phyloP scores from a whole-genome alignment of 164 flowering plant genomes.

The Berberis vulgaris region DNA sequence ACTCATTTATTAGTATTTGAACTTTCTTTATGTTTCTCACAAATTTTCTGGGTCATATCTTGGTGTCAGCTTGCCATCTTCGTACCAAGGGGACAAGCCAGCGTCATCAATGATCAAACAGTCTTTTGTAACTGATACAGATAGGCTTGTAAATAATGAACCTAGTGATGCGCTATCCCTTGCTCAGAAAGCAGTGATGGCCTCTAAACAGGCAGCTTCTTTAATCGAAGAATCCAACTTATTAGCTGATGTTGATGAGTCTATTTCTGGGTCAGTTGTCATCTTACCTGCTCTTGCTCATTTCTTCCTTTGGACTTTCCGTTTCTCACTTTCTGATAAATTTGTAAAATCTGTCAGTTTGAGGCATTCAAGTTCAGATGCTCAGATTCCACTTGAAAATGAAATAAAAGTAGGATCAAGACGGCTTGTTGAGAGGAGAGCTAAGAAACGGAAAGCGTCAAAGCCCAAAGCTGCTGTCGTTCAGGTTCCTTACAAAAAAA shows the following conservation, averaged over 20 bases:
- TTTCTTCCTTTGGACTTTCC: not conserved
- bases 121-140: constrained; percentile 9
- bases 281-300: not conserved
- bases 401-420: constrained; percentile 51
- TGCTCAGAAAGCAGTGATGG: constrained; percentile 65
- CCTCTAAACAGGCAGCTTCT: constrained; percentile 60
- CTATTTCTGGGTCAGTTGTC: constrained; percentile 29
- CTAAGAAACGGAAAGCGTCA: constrained; percentile 40
- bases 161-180: constrained; percentile 42
- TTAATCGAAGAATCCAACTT: constrained; percentile 29
- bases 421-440: constrained; percentile 53
- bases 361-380: constrained; percentile 17
- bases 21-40: not conserved
- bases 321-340: no score
- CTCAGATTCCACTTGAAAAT: constrained; percentile 18
- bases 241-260: constrained; percentile 23
- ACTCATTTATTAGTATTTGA: no score
- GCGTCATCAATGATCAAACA: constrained; percentile 18
- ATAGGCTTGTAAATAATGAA: constrained; percentile 17
- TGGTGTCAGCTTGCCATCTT: constrained; percentile 43
- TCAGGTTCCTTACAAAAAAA: constrained; percentile 19
- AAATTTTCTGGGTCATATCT: constrained; percentile 1
- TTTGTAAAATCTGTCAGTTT: constrained; percentile 16
- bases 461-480: constrained; percentile 19
- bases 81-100: constrained; percentile 11